A percentile compares a stretch with the other conserved stretches of the same genome.
These are phyloP conservation scores for Pythium rishiriense DNA, from an alignment of 352 stramenopile genomes.

Conservation along the genomic window DNA sequence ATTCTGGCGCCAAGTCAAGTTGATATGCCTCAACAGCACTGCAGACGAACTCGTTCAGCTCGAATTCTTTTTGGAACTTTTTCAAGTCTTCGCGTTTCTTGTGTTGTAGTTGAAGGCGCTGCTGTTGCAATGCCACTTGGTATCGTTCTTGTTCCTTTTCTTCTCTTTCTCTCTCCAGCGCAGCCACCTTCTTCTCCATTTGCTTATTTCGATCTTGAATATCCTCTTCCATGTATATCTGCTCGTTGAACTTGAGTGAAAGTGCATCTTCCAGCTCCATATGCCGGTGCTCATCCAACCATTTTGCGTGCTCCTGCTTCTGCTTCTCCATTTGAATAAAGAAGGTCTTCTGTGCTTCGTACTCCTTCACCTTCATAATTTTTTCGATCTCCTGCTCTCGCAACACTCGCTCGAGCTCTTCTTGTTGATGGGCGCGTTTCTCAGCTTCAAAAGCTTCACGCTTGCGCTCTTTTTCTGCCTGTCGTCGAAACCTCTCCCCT, in stretches of 20 bases:
- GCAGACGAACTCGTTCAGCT: slow-evolving; percentile 61
- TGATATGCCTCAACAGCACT: slow-evolving; percentile 58
- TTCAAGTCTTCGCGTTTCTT: slow-evolving; percentile 59
- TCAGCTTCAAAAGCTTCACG: slow-evolving; percentile 33
- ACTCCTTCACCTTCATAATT: slow-evolving; percentile 47
- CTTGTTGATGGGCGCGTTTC: slow-evolving; percentile 38
- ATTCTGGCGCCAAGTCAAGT: slow-evolving; percentile 44
- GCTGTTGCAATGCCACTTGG: slow-evolving; percentile 50
- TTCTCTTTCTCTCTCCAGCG: slow-evolving; percentile 48
- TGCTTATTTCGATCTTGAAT: slow-evolving; percentile 36
- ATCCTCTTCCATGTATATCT: slow-evolving; percentile 31
- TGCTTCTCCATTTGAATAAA: slow-evolving; percentile 66
- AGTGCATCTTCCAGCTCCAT: slow-evolving; percentile 62
- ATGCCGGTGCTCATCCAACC: slow-evolving; percentile 42
- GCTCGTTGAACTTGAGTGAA: slow-evolving; percentile 50
- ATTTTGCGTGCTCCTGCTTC: slow-evolving; percentile 38
- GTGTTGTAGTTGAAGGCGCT: slow-evolving; percentile 47
- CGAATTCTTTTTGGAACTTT: slow-evolving; percentile 56
- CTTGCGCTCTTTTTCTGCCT: slow-evolving; percentile 3
- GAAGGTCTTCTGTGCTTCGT: slow-evolving; percentile 45
- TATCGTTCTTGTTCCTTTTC: slow-evolving; percentile 44
- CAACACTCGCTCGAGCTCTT: slow-evolving; percentile 38
- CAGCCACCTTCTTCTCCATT: slow-evolving; percentile 43
- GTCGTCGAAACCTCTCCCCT: background rate
- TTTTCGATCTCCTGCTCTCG: slow-evolving; percentile 38